phyloP scores from a whole-genome alignment of 2,329 filamentous ascomycete genomes.

The Sordariomycetes sp. region DNA sequence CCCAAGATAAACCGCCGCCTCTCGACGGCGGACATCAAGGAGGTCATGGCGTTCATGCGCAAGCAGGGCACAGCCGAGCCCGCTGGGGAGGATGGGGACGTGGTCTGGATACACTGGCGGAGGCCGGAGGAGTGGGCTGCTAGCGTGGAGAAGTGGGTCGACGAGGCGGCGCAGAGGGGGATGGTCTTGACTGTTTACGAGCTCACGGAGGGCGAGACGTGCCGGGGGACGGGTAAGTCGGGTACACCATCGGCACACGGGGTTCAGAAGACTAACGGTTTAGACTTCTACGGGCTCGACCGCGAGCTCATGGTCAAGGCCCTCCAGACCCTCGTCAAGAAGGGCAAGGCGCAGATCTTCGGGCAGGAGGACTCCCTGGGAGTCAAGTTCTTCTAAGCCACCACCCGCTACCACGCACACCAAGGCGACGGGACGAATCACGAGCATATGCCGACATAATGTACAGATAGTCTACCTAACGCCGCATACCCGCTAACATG shows the following conservation, averaged over 20 bases:
- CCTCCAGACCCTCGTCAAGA: slow-evolving; percentile 72
- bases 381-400: slow-evolving; percentile 84
- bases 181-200: slow-evolving; percentile 89
- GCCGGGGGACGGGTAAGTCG: slow-evolving; percentile 50
- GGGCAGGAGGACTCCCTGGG: slow-evolving; percentile 79
- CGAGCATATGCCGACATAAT: background rate
- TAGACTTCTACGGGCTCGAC: slow-evolving; percentile 86
- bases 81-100: slow-evolving; percentile 28
- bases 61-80: slow-evolving; percentile 57
- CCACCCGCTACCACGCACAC: background rate
- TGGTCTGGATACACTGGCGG: slow-evolving; percentile 74
- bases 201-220: slow-evolving; percentile 76
- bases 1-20: slow-evolving; percentile 40
- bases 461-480: background rate
- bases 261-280: background rate
- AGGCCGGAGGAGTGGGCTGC: slow-evolving; percentile 86
- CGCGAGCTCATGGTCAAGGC: slow-evolving; percentile 68
- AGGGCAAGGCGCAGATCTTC: slow-evolving; percentile 88
- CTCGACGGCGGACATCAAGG: slow-evolving; percentile 36
- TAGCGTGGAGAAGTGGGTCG: slow-evolving; percentile 68
- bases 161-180: slow-evolving; percentile 80
- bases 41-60: slow-evolving; percentile 49
- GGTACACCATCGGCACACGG: background rate
- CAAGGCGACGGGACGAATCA: background rate
- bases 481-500: background rate